Base-by-base conservation (phyloP, 2,329 filamentous ascomycete species). In the Thyridium curvatum region DNA sequence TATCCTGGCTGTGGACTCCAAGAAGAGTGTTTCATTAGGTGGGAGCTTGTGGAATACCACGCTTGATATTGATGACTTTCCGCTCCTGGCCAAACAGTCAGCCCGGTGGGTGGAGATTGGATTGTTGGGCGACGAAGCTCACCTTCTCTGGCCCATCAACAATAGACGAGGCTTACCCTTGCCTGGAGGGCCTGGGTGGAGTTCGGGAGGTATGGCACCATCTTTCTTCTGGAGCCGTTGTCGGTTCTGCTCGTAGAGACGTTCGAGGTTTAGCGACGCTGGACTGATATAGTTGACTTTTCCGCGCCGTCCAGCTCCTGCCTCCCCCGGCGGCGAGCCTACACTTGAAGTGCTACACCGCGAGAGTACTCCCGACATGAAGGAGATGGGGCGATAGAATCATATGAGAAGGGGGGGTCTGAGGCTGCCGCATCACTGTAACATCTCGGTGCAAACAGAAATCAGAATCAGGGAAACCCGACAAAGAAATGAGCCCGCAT, bases 31-130 rank as follows among this genome's bases (percentile, higher is more conserved):
- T 66, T 98, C 94, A 51, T 86, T 94, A 3, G 93, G 90, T 3
- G 91, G 88, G 56, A 97, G 82, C 60, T 98, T 98, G 64, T 97
- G 90, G 55, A 98, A 97, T n/a, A 98, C 91, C 35, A 98, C 94
- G 55, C 89, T 97, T 18, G 90, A 93, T 58, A 98, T 97, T 6
- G 93, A 98, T 1, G 93, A 97, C 60, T 98, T 98, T 44, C 93
- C 93, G 57, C 90, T 96, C 68, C 93, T 98, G 49, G 16, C 31
- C 34, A 8, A 34, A 26, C 18, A 29, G 34, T 44, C 46, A 53
- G 53, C 44, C n/a, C n/a, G n/a, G n/a, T n/a, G n/a, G n/a, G n/a
- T n/a, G n/a, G n/a, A n/a, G n/a, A n/a, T n/a, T 26, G 21, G 6
- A 26, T 26, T 26, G 21, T 10, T 26, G 6, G 21, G 6, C n/a